A percentile compares a stretch with the other conserved stretches of the same genome.
These are phyloP conservation scores for Aspergillus cavernicola DNA, from an alignment of 495 filamentous ascomycete genomes.

Conservation along the genomic window DNA sequence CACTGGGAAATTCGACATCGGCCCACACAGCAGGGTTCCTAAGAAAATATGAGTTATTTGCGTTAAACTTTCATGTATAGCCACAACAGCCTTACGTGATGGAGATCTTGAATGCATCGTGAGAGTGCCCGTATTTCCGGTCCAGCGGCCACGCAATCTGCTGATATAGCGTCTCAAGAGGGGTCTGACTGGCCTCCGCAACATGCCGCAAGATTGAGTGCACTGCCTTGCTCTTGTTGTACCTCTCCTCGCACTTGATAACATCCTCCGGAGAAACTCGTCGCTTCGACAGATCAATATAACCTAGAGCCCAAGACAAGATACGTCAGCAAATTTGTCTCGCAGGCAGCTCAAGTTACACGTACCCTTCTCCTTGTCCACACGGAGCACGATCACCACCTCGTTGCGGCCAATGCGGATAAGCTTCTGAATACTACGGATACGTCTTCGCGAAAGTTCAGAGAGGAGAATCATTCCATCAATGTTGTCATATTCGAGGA, in stretches of 20 bases:
- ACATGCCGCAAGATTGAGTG: constrained; percentile 98
- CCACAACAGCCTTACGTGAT: constrained; percentile 71
- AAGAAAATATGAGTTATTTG: constrained; percentile 13
- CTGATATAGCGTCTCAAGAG: constrained; percentile 90
- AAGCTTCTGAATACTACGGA: constrained; percentile 96
- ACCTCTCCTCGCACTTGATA: constrained; percentile 94
- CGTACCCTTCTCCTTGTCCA: constrained; percentile 97
- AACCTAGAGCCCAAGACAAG: constrained; percentile 53
- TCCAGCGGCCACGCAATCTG: constrained; percentile 94
- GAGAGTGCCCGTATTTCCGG: constrained; percentile 93
- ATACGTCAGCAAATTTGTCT: constrained; percentile 26
- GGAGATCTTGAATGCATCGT: constrained; percentile 97
- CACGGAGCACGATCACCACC: constrained; percentile 94
- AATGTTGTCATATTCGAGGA: constrained; percentile 99
- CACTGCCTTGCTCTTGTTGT: constrained; percentile 99
- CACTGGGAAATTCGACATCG: constrained; percentile 81
- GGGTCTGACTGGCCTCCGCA: constrained; percentile 90
- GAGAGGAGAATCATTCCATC: constrained; percentile 99
- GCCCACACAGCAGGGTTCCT: constrained; percentile 96
- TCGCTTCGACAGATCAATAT: constrained; percentile 98
- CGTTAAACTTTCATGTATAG: background rate
- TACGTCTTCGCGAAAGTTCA: constrained; percentile 93
- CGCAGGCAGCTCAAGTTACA: background rate
- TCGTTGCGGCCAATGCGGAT: constrained; percentile 97
- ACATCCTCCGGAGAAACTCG: constrained; percentile 97